Evolutionary conservation across 768 basidiomycete species (phyloP).

Genomic region (Lanmaoa rubissima): DNA sequence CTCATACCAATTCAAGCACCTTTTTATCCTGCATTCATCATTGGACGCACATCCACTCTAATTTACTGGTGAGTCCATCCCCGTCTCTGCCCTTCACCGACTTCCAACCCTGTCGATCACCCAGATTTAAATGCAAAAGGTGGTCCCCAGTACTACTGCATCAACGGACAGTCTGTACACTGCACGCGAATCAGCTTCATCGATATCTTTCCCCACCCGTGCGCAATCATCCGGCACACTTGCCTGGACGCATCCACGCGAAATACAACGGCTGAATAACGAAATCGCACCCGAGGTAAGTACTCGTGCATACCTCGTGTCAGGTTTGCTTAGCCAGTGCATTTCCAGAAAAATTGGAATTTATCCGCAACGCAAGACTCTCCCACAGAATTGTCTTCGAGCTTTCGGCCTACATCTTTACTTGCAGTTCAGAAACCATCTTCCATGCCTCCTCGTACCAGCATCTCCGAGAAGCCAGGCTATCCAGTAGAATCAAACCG

Average conservation of each 20-base stretch:
- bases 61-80: constrained; percentile 45
- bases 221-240: constrained; percentile 34
- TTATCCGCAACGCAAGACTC: constrained; percentile 40
- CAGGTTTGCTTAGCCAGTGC: constrained; percentile 17
- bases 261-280: constrained; percentile 33
- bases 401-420: constrained; percentile 31
- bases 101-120: constrained; percentile 26
- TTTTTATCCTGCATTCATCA: constrained; percentile 50
- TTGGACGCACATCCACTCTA: constrained; percentile 41
- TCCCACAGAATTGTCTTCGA: constrained; percentile 34
- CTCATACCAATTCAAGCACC: constrained; percentile 41
- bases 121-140: constrained; percentile 67
- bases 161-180: constrained; percentile 33
- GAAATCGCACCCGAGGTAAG: constrained; percentile 47
- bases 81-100: constrained; percentile 9
- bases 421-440: constrained; percentile 39
- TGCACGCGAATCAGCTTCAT: constrained; percentile 37
- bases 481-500: constrained; percentile 26
- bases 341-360: constrained; percentile 46
- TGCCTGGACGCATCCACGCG: constrained; percentile 51
- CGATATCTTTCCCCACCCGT: constrained; percentile 31
- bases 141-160: constrained; percentile 57
- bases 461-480: constrained; percentile 20
- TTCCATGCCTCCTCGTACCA: constrained; percentile 51
- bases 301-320: constrained; percentile 26